Base-by-base conservation (phyloP, 805 yeast species). In the Metschnikowia arizonensis region DNA sequence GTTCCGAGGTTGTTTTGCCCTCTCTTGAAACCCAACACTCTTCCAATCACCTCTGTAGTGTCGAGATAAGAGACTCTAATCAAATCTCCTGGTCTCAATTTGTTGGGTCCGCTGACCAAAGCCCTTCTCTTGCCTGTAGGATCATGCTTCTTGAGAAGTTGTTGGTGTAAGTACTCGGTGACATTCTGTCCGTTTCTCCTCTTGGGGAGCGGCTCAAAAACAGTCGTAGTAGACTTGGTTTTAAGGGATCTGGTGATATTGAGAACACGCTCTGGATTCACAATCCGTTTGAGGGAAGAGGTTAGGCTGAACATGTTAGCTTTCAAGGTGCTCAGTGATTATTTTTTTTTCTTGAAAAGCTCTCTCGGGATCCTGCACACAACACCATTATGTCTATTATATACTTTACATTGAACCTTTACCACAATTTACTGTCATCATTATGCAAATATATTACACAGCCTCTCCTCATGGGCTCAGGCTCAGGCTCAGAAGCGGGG, bases 81-180 rank as follows among this genome's bases (percentile, higher is more conserved):
- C 24, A 88, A 73, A 61, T 90, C 97, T 11, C 96, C 97, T 0
- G 95, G 77, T 45, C 87, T 75, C 25, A 90, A 68, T 46, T 77
- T 68, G 19, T 74, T 74, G 18, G 61, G 52, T 24, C 70, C 68
- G 45, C 74, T 68, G 25, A 88, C 66, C 38, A 84, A 63, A 18
- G 73, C 69, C 40, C 82, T 70, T 65, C 86, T 84, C 67, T 73
- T 68, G 4, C 91, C 93, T 3, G 77, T 68, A 14, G 88, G 84
- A 61, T 90, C 98, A 49, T 85, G 76, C 52, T 73, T 76, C 28
- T 66, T 63, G 37, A 76, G 72, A 49, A 84, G 75, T 52, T 79
- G 77, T 45, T 73, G 62, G 45, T 74, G 74, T 48, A 81, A 63
- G 49, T 68, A 73, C 12, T 70, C 57, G 60, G 79, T 53, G 4